Percentiles rank a stretch among this genome's conserved stretches.
These are phyloP conservation scores for Sphagnum magellanicum DNA, from an alignment of 228 moss, liverwort and hornwort genomes.

Conservation along the genomic window DNA sequence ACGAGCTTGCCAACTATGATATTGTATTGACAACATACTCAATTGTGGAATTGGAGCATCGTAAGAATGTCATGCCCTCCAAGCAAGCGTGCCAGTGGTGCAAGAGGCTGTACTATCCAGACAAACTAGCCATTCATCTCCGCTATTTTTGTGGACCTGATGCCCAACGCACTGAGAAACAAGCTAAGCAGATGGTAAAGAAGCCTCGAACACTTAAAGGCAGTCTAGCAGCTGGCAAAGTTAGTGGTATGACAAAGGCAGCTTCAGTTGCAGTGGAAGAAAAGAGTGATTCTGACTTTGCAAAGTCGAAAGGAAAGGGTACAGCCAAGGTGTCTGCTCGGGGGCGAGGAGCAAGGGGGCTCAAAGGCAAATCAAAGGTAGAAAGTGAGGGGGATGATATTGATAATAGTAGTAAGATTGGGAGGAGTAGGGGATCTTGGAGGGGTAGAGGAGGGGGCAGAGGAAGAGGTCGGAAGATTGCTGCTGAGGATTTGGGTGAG, in stretches of 20 bases:
- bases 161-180: constrained; percentile 43
- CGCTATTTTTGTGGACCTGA: constrained; percentile 47
- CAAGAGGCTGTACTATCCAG: constrained; percentile 25
- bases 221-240: not conserved
- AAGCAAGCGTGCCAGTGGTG: constrained; percentile 53
- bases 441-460: constrained; percentile 7
- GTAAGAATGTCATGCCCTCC: constrained; percentile 51
- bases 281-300: constrained; percentile 6
- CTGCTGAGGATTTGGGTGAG: constrained; percentile 16
- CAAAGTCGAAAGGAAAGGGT: constrained; percentile 11
- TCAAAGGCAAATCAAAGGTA: constrained; percentile 5
- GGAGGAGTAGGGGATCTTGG: constrained; percentile 2
- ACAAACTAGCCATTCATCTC: constrained; percentile 33
- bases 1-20: constrained; percentile 42
- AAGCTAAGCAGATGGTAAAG: constrained; percentile 46
- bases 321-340: constrained; percentile 7
- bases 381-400: not conserved
- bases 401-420: not conserved
- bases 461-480: constrained; percentile 28
- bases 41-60: constrained; percentile 47
- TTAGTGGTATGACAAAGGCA: not conserved
- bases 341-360: constrained; percentile 4
- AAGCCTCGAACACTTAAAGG: not conserved
- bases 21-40: constrained; percentile 48
- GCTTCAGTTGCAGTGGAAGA: not conserved